Percentiles rank a stretch among this genome's conserved stretches.
phyloP scores from a whole-genome alignment of 2,329 filamentous ascomycete genomes.

The Fusarium bulbicola region DNA sequence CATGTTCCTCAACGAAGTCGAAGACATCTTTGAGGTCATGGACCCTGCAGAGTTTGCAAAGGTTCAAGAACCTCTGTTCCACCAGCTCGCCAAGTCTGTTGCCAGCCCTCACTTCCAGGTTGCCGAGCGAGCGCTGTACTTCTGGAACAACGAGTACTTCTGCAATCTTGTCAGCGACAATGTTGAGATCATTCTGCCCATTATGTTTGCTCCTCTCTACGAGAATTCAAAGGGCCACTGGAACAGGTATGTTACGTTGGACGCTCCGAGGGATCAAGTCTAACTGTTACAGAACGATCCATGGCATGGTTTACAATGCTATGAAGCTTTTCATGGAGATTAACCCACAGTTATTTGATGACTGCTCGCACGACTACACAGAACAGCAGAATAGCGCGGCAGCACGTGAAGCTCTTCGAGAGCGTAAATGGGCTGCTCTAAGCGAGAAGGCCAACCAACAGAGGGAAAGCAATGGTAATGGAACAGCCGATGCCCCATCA shows the following conservation, averaged over 20 bases:
- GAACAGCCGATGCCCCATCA: slow-evolving; percentile 43
- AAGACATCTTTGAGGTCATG: slow-evolving; percentile 99
- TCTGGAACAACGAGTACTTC: slow-evolving; percentile 99
- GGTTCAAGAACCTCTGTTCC: slow-evolving; percentile 96
- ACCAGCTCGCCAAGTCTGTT: slow-evolving; percentile 96
- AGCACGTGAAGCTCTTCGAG: slow-evolving; percentile 81
- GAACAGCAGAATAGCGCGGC: slow-evolving; percentile 93
- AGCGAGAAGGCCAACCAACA: slow-evolving; percentile 80
- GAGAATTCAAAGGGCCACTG: slow-evolving; percentile 99
- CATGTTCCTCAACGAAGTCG: slow-evolving; percentile 99
- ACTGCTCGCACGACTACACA: slow-evolving; percentile 98
- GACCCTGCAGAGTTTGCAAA: slow-evolving; percentile 98
- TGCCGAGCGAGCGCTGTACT: slow-evolving; percentile 95
- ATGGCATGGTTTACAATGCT: slow-evolving; percentile 99
- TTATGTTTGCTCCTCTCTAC: slow-evolving; percentile 98
- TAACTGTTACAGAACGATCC: slow-evolving; percentile 78
- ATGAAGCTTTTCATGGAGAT: slow-evolving; percentile 99
- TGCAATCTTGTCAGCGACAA: slow-evolving; percentile 99
- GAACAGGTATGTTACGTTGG: slow-evolving; percentile 77
- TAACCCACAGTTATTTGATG: slow-evolving; percentile 97
- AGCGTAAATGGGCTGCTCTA: slow-evolving; percentile 89
- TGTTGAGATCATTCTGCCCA: slow-evolving; percentile 96
- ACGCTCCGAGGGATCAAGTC: not conserved
- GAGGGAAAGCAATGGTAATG: slow-evolving; percentile 54
- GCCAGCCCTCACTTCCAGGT: slow-evolving; percentile 99